Percentiles rank a stretch among this genome's conserved stretches.
Conservation (phyloP, 192 early-diverging fungal genomes). For the Coemansia sp. region DNA sequence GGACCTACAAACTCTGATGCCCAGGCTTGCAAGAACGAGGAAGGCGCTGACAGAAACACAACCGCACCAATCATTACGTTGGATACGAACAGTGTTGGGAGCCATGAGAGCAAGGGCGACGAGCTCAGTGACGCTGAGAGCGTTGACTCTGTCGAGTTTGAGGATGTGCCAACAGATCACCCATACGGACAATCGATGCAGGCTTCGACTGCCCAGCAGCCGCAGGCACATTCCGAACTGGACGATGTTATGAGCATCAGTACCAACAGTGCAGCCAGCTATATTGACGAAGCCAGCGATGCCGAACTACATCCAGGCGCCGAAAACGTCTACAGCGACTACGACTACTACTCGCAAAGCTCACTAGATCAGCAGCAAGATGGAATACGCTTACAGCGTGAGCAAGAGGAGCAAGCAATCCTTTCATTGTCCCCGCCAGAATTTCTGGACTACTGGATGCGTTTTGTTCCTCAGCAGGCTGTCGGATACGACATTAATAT, state of each 20-base stretch:
- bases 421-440: constrained; percentile 26
- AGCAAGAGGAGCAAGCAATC: constrained; percentile 33
- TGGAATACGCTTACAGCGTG: constrained; percentile 17
- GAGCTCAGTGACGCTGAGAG: constrained; percentile 47
- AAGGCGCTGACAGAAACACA: not conserved
- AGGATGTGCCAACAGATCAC: constrained; percentile 41
- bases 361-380: constrained; percentile 11
- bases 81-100: not conserved
- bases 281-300: constrained; percentile 11
- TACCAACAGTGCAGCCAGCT: constrained; percentile 4
- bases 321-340: constrained; percentile 25
- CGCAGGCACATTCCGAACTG: not conserved
- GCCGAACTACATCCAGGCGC: constrained; percentile 1
- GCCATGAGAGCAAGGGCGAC: constrained; percentile 18
- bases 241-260: constrained; percentile 12
- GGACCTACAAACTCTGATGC: constrained; percentile 8
- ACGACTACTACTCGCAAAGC: constrained; percentile 1
- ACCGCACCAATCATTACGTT: not conserved
- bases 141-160: constrained; percentile 60
- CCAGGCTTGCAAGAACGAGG: not conserved
- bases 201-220: no score
- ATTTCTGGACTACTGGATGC: constrained; percentile 38
- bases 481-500: constrained; percentile 18
- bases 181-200: no score
- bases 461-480: constrained; percentile 25